Conservation (phyloP, 2,329 filamentous ascomycete genomes). For the Alternaria conjuncta region DNA sequence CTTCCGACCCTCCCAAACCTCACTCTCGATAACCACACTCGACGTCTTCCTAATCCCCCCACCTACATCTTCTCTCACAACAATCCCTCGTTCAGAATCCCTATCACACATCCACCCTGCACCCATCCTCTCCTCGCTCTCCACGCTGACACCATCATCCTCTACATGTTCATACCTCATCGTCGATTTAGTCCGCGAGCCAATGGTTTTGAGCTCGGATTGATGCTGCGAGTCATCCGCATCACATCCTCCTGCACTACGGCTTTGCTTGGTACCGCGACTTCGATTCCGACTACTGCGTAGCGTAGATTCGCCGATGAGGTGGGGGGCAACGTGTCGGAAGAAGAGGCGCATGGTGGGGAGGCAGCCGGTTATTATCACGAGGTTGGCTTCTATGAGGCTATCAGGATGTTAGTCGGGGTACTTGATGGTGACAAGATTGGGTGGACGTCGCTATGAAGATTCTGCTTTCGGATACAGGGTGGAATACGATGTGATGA, state of each 20-base stretch:
- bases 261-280: background rate
- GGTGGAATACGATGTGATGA: background rate
- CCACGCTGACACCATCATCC: conserved; percentile 13
- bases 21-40: conserved; percentile 1
- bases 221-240: background rate
- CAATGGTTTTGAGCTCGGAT: conserved; percentile 15
- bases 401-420: conserved; percentile 16
- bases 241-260: background rate
- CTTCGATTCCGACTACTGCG: conserved; percentile 11
- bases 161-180: conserved; percentile 6
- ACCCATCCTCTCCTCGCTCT: conserved; percentile 12
- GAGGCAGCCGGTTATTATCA: conserved; percentile 52
- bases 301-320: conserved; percentile 17
- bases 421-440: background rate
- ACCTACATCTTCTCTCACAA: background rate
- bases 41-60: background rate
- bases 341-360: conserved; percentile 52
- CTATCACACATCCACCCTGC: background rate
- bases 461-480: too few relatives aligned
- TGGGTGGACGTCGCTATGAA: too few relatives aligned
- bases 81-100: background rate
- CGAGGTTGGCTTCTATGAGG: conserved; percentile 50
- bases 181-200: background rate
- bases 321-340: conserved; percentile 42
- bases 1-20: background rate